Percentiles rank a stretch among this genome's conserved stretches.
phyloP scores from a whole-genome alignment of 345 rosid genomes.

The Sisymbrium altissimum region DNA sequence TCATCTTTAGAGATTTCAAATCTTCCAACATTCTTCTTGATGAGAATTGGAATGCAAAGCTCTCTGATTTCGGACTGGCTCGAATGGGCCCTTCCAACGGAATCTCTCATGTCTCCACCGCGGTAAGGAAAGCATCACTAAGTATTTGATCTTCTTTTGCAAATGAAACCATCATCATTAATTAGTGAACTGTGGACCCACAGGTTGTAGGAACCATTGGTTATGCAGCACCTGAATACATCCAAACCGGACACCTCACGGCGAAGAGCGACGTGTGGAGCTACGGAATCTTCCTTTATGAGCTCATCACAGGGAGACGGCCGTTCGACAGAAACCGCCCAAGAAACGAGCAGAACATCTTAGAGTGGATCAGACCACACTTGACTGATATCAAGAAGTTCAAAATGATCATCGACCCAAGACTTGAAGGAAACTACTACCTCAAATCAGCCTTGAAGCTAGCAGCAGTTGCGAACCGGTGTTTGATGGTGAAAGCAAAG shows the following conservation, averaged over 20 bases:
- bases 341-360: conserved; percentile 74
- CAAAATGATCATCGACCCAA: conserved; percentile 72
- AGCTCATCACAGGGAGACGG: conserved; percentile 88
- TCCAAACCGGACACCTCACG: conserved; percentile 84
- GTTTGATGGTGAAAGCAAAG: conserved; percentile 63
- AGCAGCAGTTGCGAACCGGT: conserved; percentile 74
- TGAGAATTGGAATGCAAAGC: conserved; percentile 85
- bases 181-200: neutral
- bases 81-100: conserved; percentile 93
- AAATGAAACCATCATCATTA: neutral
- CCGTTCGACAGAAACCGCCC: conserved; percentile 84
- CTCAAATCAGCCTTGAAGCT: conserved; percentile 66
- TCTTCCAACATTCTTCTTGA: conserved; percentile 93
- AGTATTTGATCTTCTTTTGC: neutral
- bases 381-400: conserved; percentile 65
- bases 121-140: conserved; percentile 35
- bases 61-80: conserved; percentile 96
- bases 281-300: conserved; percentile 83
- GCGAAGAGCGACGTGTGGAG: conserved; percentile 86
- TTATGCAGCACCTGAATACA: conserved; percentile 92
- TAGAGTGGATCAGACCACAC: conserved; percentile 93
- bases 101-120: conserved; percentile 86
- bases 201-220: conserved; percentile 96
- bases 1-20: conserved; percentile 93
- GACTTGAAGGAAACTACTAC: conserved; percentile 67